A percentile compares a stretch with the other conserved stretches of the same genome.
These are phyloP conservation scores for Starmerella sirachaensis DNA, from an alignment of 805 yeast genomes.

Conservation along the genomic window DNA sequence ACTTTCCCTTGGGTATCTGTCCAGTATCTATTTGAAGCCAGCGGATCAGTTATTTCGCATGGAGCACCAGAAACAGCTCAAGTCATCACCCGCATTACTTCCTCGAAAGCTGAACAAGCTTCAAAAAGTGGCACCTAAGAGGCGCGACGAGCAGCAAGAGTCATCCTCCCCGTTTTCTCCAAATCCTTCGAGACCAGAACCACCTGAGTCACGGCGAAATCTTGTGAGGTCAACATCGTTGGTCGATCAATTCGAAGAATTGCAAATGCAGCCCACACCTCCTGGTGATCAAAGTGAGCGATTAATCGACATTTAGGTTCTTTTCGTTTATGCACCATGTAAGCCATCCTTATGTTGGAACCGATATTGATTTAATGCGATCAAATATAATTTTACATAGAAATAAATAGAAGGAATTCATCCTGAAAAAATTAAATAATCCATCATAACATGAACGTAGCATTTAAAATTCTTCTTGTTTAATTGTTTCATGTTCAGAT, in stretches of 20 bases:
- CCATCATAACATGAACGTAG: too few relatives aligned
- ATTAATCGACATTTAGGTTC: conserved; percentile 22
- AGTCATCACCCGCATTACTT: conserved; percentile 20
- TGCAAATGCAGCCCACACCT: conserved; percentile 4
- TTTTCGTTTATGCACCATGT: too few relatives aligned
- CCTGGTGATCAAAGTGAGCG: conserved; percentile 17
- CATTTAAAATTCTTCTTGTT: too few relatives aligned
- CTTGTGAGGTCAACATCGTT: conserved; percentile 1
- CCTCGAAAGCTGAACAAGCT: conserved; percentile 16
- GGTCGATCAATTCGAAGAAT: conserved; percentile 10
- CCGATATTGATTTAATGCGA: too few relatives aligned
- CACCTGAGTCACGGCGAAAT: conserved; percentile 8
- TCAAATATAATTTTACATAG: too few relatives aligned
- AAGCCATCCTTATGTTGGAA: too few relatives aligned
- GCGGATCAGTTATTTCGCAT: conserved; percentile 66
- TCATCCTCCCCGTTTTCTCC: not conserved
- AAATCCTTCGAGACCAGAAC: not conserved
- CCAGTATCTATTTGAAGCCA: conserved; percentile 75
- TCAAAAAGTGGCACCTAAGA: not conserved
- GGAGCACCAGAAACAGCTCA: conserved; percentile 15
- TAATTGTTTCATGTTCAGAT: too few relatives aligned
- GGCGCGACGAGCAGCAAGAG: not conserved
- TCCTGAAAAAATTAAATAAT: too few relatives aligned
- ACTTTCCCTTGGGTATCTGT: conserved; percentile 66
- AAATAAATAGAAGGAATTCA: too few relatives aligned